phyloP scores from a whole-genome alignment of 1,284 basidiomycete genomes.

The Trametes polyzona region DNA sequence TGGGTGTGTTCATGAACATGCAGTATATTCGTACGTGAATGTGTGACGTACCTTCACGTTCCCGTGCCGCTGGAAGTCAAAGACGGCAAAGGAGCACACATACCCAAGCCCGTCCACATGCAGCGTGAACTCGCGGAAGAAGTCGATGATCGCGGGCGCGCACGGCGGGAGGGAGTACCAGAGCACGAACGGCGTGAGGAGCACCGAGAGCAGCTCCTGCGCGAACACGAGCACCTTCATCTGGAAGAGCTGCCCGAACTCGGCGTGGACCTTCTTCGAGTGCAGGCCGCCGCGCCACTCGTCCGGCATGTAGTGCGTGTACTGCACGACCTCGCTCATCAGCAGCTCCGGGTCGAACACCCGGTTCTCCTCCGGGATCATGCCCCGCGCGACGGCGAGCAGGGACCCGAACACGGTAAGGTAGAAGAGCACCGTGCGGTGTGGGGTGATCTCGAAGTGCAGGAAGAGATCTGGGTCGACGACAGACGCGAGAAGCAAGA shows the following conservation, averaged over 20 bases:
- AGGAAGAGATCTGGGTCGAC: slow-evolving; percentile 92
- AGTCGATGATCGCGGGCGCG: slow-evolving; percentile 90
- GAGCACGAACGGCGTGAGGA: slow-evolving; percentile 92
- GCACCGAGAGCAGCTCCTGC: slow-evolving; percentile 88
- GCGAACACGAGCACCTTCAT: slow-evolving; percentile 89
- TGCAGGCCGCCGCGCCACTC: slow-evolving; percentile 92
- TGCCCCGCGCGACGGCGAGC: slow-evolving; percentile 88
- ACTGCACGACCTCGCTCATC: slow-evolving; percentile 89
- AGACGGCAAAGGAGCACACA: slow-evolving; percentile 97
- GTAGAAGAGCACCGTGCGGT: slow-evolving; percentile 94
- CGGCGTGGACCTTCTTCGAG: slow-evolving; percentile 86
- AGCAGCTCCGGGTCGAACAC: slow-evolving; percentile 94
- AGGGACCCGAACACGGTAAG: slow-evolving; percentile 87
- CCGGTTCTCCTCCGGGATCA: slow-evolving; percentile 93
- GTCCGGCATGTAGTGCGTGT: slow-evolving; percentile 95
- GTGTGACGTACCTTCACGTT: slow-evolving; percentile 70
- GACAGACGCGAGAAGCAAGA: slow-evolving; percentile 88
- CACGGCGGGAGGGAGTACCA: slow-evolving; percentile 91
- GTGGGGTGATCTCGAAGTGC: slow-evolving; percentile 93
- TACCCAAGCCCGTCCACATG: slow-evolving; percentile 97
- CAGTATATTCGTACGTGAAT: background rate
- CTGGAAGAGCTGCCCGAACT: slow-evolving; percentile 88
- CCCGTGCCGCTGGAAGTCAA: slow-evolving; percentile 93
- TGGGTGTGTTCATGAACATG: background rate
- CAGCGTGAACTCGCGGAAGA: slow-evolving; percentile 96